Percentiles rank a stretch among this genome's conserved stretches.
These are phyloP conservation scores for Leccinum subspadiceum DNA, from an alignment of 1,284 basidiomycete genomes.

Conservation along the genomic window DNA sequence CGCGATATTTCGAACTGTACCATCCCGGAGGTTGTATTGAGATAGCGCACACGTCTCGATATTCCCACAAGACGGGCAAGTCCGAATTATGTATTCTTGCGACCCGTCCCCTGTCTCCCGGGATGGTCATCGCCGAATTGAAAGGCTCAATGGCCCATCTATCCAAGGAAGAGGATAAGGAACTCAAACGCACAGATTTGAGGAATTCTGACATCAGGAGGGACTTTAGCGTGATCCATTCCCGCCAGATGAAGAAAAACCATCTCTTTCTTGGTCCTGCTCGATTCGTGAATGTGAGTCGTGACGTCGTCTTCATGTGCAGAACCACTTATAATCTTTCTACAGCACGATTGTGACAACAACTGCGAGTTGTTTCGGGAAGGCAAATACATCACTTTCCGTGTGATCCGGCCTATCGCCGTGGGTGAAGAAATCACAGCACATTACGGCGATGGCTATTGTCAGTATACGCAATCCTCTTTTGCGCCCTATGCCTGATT, in stretches of 20 bases:
- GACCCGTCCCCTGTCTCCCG: conserved; percentile 67
- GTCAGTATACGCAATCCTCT: conserved; percentile 44
- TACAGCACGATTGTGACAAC: conserved; percentile 87
- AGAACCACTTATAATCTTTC: conserved; percentile 18
- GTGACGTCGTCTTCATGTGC: conserved; percentile 16
- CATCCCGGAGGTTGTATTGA: conserved; percentile 79
- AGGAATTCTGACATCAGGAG: conserved; percentile 72
- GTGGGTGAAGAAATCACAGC: conserved; percentile 86
- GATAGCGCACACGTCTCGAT: conserved; percentile 83
- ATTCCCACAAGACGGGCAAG: conserved; percentile 82
- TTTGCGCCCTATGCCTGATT: conserved; percentile 17
- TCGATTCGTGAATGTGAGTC: conserved; percentile 88
- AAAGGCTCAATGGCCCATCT: conserved; percentile 87
- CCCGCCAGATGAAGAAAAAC: conserved; percentile 87
- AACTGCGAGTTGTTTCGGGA: conserved; percentile 87
- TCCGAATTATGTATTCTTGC: conserved; percentile 89
- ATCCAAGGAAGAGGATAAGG: conserved; percentile 77
- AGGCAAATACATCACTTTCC: conserved; percentile 87
- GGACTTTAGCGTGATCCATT: conserved; percentile 92
- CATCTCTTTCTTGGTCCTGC: conserved; percentile 91
- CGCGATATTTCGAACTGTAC: conserved; percentile 83
- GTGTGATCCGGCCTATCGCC: conserved; percentile 76
- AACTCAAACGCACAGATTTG: conserved; percentile 71
- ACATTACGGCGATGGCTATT: conserved; percentile 82
- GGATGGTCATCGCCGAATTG: conserved; percentile 74